Percentiles rank a stretch among this genome's conserved stretches.
Evolutionary conservation across 1,139 yeast genomes (phyloP).

Genomic region (Protomyces lactucae-debilis): DNA sequence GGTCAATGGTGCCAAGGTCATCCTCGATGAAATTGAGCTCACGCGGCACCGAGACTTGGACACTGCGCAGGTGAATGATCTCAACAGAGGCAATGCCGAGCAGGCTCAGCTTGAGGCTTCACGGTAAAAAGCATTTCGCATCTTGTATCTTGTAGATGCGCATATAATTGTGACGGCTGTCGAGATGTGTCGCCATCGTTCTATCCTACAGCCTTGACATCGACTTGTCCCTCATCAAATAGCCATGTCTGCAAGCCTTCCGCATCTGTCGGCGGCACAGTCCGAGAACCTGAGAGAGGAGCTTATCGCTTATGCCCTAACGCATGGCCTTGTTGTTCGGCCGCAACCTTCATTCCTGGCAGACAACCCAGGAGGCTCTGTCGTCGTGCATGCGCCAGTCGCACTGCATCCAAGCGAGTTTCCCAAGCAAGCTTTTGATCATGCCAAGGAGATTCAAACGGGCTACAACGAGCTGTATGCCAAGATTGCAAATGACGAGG

Average conservation of each 20-base stretch:
- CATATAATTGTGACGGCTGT: neutral
- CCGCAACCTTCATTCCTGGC: constrained; percentile 11
- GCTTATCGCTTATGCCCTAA: constrained; percentile 32
- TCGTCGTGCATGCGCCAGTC: constrained; percentile 63
- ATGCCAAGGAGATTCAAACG: constrained; percentile 64
- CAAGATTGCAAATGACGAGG: constrained; percentile 50
- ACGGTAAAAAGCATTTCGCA: neutral
- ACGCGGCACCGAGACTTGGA: constrained; percentile 18
- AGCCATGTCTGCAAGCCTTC: neutral
- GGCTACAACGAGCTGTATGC: constrained; percentile 70
- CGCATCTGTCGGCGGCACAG: neutral
- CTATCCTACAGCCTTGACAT: neutral
- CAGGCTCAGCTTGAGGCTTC: neutral
- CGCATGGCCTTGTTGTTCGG: constrained; percentile 34
- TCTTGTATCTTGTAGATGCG: neutral
- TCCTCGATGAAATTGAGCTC: constrained; percentile 67
- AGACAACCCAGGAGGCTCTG: constrained; percentile 36
- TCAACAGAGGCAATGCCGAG: neutral
- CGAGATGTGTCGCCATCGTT: neutral
- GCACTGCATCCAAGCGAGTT: constrained; percentile 89
- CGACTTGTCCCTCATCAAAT: neutral
- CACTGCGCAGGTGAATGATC: neutral
- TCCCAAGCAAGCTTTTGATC: constrained; percentile 59
- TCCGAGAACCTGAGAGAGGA: constrained; percentile 16
- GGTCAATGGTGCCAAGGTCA: constrained; percentile 72